Conservation (phyloP, 2,329 filamentous ascomycete genomes). For the Fusarium temperatum region DNA sequence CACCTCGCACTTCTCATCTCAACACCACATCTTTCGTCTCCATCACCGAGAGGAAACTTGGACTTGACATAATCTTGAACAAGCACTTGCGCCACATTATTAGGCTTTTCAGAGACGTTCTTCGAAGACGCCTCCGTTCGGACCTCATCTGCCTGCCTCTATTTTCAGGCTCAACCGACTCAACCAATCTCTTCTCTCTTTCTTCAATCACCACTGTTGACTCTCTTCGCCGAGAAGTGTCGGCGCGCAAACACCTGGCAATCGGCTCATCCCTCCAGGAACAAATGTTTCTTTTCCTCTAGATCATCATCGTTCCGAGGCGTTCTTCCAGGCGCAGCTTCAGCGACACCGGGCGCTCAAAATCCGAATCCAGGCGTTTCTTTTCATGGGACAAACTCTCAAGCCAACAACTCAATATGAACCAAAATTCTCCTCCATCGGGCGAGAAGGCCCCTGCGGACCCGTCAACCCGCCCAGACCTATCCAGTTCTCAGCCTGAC, state of each 20-base stretch:
- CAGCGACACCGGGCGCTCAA: not conserved
- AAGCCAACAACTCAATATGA: not conserved
- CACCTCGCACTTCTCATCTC: not conserved
- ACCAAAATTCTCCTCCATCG: not conserved
- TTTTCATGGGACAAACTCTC: not conserved
- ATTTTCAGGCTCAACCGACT: constrained; percentile 1
- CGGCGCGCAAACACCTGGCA: too few relatives aligned
- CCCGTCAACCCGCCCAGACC: not conserved
- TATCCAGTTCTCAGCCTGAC: not conserved
- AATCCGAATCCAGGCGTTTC: not conserved
- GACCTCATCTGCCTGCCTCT: not conserved
- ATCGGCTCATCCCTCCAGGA: not conserved
- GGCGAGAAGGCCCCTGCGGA: not conserved
- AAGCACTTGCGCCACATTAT: too few relatives aligned
- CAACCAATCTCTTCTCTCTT: not conserved
- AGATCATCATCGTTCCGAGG: not conserved
- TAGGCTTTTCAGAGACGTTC: not conserved
- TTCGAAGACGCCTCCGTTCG: not conserved
- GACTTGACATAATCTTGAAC: not conserved
- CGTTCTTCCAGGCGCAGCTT: not conserved
- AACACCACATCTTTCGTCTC: not conserved
- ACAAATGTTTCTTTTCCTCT: not conserved
- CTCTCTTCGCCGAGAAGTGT: not conserved
- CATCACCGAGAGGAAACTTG: not conserved
- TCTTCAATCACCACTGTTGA: not conserved